A percentile compares a stretch with the other conserved stretches of the same genome.
Evolutionary conservation across 441 rosid species (phyloP).

Genomic region (Lepidium campestre): DNA sequence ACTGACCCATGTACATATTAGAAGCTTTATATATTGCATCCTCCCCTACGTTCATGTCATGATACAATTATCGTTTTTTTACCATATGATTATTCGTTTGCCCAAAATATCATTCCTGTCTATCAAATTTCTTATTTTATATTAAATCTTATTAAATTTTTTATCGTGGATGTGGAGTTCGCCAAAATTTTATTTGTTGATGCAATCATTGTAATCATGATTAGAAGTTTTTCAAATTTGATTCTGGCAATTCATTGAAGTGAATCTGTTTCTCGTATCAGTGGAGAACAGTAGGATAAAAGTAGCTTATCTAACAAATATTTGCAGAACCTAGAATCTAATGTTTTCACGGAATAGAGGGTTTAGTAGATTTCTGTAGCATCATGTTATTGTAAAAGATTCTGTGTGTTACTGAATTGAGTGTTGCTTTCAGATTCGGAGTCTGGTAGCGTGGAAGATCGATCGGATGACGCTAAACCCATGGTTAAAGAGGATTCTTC

Average conservation of each 20-base stretch:
- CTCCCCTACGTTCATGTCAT: neutral
- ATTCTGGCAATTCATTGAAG: neutral
- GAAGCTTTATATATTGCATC: neutral
- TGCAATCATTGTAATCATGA: neutral
- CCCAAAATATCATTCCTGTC: neutral
- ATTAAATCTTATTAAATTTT: neutral
- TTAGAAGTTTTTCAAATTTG: neutral
- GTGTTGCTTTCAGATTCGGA: constrained; percentile 48
- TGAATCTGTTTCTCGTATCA: neutral
- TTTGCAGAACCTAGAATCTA: neutral
- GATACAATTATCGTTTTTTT: neutral
- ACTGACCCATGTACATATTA: neutral
- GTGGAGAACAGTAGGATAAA: neutral
- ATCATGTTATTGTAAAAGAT: neutral
- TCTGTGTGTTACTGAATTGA: neutral
- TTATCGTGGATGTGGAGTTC: neutral
- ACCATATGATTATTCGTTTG: neutral
- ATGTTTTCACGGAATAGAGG: neutral
- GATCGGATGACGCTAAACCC: constrained; percentile 39
- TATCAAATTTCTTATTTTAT: neutral
- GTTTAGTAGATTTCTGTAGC: neutral
- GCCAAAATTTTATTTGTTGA: neutral
- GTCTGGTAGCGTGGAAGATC: constrained; percentile 52
- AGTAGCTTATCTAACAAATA: neutral
- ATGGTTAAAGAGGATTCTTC: constrained; percentile 28